Evolutionary conservation across 805 yeast species (phyloP), one percentile per base, ranked within the genome.

Genomic region (Teunomyces gatunensis): DNA sequence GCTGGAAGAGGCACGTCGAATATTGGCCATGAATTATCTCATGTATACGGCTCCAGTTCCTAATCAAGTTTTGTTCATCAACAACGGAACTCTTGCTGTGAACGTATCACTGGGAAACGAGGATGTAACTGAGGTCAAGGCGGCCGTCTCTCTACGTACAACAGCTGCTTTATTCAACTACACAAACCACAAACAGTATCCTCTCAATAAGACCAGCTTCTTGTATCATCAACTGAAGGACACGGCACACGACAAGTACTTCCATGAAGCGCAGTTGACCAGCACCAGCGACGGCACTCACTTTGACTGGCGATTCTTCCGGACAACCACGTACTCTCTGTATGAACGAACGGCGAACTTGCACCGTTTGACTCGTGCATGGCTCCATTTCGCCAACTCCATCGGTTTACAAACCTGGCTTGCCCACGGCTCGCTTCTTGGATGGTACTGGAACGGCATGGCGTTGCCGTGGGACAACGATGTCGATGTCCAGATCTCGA

Each of bases 381-480:
- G 80, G 71, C 67, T 80, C 33, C 65, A 75, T 41, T 80, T 81
- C 51, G 58, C 80, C 21, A 60, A 66, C 28, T 64, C 73, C 3
- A 63, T 71, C 40, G 80, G 80, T 1, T 51, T 81, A 6, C 63
- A 70, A 7, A 72, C 85, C 4, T 83, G 85, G 87, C 67, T 83
- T 6, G 85, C 85, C 1, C 87, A 83, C 58, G 89, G 89, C 1
- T 68, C 85, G 1, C 66, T 83, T 52, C 68, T 82, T 34, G 81
- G 85, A 9, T 82, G 86, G 79, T 68, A 79, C 53, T 81, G 86
- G 78, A 81, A 81, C 57, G 87, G 88, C 0, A 53, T 78, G 46
- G 65, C 71, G 5, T 73, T 84, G 60, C 85, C 87, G 0, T 84
- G 87, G 87, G 89, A 84, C 58, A 71, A 74, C 47, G 89, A 84